Evolutionary conservation across 352 stramenopile species (phyloP).

Genomic region (Vaucheria bursata): DNA sequence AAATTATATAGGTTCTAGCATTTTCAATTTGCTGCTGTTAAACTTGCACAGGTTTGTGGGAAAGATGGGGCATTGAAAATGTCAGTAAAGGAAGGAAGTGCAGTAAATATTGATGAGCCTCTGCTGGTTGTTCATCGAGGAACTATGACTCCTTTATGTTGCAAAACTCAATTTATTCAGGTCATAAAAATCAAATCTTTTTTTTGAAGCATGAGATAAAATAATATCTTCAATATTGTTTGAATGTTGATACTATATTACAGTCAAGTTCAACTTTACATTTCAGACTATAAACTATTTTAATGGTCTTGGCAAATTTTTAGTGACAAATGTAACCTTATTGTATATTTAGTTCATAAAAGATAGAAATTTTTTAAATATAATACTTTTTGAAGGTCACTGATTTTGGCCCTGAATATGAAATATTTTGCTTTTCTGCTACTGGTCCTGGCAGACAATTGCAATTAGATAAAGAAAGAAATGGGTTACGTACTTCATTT

Average conservation of each 20-base stretch:
- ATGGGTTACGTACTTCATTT: not conserved
- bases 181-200: not conserved
- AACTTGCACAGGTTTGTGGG: not conserved
- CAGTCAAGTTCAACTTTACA: not conserved
- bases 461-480: not conserved
- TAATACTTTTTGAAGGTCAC: not conserved
- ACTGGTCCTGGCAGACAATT: not conserved
- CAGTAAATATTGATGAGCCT: not conserved
- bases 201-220: not conserved
- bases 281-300: not conserved
- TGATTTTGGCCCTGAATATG: not conserved
- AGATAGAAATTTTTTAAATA: not conserved
- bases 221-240: not conserved
- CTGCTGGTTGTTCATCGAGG: not conserved
- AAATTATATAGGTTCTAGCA: not conserved
- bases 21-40: not conserved
- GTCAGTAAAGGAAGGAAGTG: not conserved
- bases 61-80: not conserved
- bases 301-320: not conserved
- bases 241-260: not conserved
- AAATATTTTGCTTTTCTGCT: not conserved
- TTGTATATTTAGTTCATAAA: not conserved
- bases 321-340: not conserved
- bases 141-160: not conserved
- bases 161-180: not conserved